Percentiles rank a stretch among this genome's conserved stretches.
Evolutionary conservation across 2,329 filamentous ascomycete species (phyloP).

Genomic region (Hymenoscyphus fructigenus): DNA sequence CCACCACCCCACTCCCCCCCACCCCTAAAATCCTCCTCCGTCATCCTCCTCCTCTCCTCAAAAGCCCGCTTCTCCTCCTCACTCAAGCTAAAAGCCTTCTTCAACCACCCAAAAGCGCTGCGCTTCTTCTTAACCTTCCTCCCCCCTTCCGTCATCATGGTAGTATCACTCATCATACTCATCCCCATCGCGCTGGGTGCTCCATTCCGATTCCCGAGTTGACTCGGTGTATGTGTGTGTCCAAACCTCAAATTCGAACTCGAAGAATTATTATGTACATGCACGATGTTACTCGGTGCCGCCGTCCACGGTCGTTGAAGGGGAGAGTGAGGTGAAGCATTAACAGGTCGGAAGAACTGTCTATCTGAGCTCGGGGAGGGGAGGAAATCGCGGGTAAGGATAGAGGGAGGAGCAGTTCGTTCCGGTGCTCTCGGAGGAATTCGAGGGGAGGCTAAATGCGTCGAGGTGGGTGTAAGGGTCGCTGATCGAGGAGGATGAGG

Average conservation of each 20-base stretch:
- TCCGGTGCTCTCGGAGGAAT: constrained; percentile 9
- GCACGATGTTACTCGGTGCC: constrained; percentile 28
- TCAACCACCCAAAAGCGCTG: constrained; percentile 66
- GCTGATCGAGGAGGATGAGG: constrained; percentile 8
- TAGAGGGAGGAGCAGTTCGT: constrained; percentile 11
- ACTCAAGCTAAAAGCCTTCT: constrained; percentile 65
- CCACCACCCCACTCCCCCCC: not conserved
- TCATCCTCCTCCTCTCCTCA: constrained; percentile 48
- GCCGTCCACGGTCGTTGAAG: constrained; percentile 47
- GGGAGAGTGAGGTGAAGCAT: constrained; percentile 62
- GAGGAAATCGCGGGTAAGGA: constrained; percentile 22
- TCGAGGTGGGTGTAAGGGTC: constrained; percentile 6
- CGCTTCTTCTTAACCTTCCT: constrained; percentile 62
- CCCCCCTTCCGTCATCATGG: constrained; percentile 39
- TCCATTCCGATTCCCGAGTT: constrained; percentile 30
- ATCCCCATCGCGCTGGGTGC: constrained; percentile 34
- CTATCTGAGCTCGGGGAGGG: constrained; percentile 48
- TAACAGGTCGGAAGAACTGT: constrained; percentile 61
- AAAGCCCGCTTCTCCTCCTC: constrained; percentile 62
- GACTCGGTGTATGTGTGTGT: constrained; percentile 23
- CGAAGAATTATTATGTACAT: constrained; percentile 42
- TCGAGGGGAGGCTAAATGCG: constrained; percentile 12
- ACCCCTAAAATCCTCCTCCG: constrained; percentile 21
- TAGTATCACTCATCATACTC: constrained; percentile 57
- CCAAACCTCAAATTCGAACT: constrained; percentile 45